Base-by-base conservation (phyloP, 2,329 filamentous ascomycete genomes). In the Hymenoscyphus scutula region DNA sequence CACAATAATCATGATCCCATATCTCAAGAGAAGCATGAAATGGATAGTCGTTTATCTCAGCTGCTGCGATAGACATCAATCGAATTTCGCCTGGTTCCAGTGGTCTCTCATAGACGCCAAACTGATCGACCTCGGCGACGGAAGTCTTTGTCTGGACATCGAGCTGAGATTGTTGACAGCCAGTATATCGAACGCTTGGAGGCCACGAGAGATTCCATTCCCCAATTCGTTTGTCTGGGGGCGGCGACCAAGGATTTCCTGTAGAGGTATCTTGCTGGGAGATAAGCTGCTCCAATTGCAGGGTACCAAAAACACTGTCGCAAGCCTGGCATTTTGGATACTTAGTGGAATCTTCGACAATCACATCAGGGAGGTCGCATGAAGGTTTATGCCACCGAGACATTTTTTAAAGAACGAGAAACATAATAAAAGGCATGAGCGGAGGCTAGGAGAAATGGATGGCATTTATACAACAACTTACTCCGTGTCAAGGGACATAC, bases 1-100 rank as follows among this genome's bases (percentile, higher is more conserved):
- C 72, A 25, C 62, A 64, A 38, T 58, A 19, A 11, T 56, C 29
- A 23, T 56, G 17, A 11, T 41, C n/a, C 23, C 56, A 56, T 7
- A 54, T 54, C 8, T 54, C 25, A n/a, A 54, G 51, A 27, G 51
- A 29, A n/a, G 29, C 25, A 29, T 54, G 51, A 2, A 54, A 29
- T 6, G 51, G 51, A 54, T 25, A 4, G 5, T 54, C 51, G 6
- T 29, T 32, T 25, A 10, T 7, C 25, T 27, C 19, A 29, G 51
- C 2, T 1, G 23, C n/a, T n/a, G 41, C n/a, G 41, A 45, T 45
- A 19, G n/a, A 23, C 4, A 19, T 45, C 19, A 45, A 19, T 10
- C 41, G 41, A 19, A 45, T 45, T 45, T 45, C 41, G n/a, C 17
- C 19, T 6, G 41, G 10, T 19, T 10, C 41, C 10, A 45, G 11